Evolutionary conservation across 129 eudicot species (phyloP), one percentile per base, ranked within the genome.

Genomic region (Saposhnikovia divaricata): DNA sequence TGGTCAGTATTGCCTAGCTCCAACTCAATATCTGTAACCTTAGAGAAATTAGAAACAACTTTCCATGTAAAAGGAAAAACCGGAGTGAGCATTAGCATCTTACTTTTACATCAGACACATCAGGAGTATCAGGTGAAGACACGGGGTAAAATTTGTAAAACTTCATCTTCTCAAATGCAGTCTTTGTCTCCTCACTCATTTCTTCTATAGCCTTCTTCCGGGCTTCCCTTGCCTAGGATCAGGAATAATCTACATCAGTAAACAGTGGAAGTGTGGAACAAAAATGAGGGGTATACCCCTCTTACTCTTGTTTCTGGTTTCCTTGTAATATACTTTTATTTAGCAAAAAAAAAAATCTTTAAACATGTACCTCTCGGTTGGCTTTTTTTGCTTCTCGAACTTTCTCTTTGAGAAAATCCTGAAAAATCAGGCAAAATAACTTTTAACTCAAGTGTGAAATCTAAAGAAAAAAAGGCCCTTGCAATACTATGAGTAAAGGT

Each of bases 131-230:
- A 4, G 93, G 85, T 15, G 98, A 59, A 5, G 91, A 31, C 82
- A 89, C 90, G 1, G 98, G 99, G 82, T 96, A 96, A 80, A 92
- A 96, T 83, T 96, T 96, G 91, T 92, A 96, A 72, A 96, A 92
- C 81, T 66, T 91, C 89, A 96, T 96, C 71, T 85, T 88, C 75
- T 96, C 74, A 80, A 88, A 87, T 74, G 99, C 99, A 78, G 89
- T 85, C 78, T 76, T 85, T 55, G 87, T 82, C 59, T 89, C 97
- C 76, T 81, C 80, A 47, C 91, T 90, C 98, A 92, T 82, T 76
- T 91, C 93, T 74, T 80, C 92, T 79, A 85, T 78, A 14, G 90
- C 90, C 79, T 87, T 96, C 77, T 79, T 90, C 69, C 98, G 85
- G 78, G 89, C 93, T 83, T 90, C 97, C 85, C 93, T 89, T 45